phyloP scores from a whole-genome alignment of 148 eudicot genomes.

The Rhododendron molle region DNA sequence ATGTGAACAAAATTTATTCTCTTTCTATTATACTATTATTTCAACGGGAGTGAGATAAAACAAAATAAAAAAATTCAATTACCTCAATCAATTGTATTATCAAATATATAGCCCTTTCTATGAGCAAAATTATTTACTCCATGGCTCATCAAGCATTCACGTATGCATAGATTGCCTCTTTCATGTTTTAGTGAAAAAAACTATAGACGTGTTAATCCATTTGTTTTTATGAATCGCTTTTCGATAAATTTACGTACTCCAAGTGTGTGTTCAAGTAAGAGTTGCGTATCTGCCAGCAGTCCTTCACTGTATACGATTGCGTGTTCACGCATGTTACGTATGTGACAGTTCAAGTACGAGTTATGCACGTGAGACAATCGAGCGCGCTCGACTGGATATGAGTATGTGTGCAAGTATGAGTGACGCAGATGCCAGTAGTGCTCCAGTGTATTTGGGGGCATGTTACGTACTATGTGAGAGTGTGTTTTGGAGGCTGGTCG shows the following conservation, averaged over 20 bases:
- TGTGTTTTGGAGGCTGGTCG: neutral
- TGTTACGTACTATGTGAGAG: neutral
- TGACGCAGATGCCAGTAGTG: neutral
- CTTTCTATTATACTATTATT: neutral
- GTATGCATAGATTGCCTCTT: neutral
- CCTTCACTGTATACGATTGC: neutral
- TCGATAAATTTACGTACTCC: neutral
- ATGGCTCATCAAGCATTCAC: neutral
- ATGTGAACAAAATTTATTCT: neutral
- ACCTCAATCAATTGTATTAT: too few species aligned
- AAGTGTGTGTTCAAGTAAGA: neutral
- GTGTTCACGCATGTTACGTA: neutral
- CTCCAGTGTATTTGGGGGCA: neutral
- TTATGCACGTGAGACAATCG: too few species aligned
- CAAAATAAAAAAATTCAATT: too few species aligned
- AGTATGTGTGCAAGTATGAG: too few species aligned
- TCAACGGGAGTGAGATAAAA: too few species aligned
- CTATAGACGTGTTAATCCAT: neutral
- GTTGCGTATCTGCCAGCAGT: neutral
- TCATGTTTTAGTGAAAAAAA: too few species aligned
- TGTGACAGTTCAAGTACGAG: neutral
- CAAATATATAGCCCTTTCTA: too few species aligned
- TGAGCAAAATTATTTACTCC: neutral
- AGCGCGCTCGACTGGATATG: too few species aligned
- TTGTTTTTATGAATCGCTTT: neutral